These are phyloP conservation scores for Perkinsus olseni DNA, from an alignment of 169 alveolate genomes.

Conservation along the genomic window DNA sequence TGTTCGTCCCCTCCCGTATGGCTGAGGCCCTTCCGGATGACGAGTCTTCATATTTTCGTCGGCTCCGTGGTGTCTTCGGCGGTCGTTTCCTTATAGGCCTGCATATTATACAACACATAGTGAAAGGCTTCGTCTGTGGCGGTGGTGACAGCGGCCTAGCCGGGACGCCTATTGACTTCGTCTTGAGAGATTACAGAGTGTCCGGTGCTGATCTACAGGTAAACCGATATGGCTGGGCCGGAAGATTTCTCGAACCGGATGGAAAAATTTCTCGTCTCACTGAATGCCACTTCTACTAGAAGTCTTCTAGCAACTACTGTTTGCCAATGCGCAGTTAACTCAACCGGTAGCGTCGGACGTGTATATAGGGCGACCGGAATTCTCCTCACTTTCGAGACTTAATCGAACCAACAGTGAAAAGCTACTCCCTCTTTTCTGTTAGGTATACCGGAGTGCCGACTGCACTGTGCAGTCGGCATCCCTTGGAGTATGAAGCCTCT, in stretches of 20 bases:
- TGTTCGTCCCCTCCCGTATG: no score
- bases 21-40: no score
- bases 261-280: no score
- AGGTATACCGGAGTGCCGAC: slow-evolving; percentile 21
- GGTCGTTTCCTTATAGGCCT: background rate
- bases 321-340: no score
- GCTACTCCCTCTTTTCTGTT: background rate
- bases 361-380: background rate
- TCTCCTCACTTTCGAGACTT: background rate
- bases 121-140: slow-evolving; percentile 11
- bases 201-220: background rate
- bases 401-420: background rate
- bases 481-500: slow-evolving; percentile 36
- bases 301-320: no score
- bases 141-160: slow-evolving; percentile 1
- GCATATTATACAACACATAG: background rate
- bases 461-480: slow-evolving; percentile 14
- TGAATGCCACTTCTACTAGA: no score
- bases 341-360: no score
- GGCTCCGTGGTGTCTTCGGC: background rate
- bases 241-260: background rate
- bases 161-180: background rate
- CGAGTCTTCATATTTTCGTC: background rate
- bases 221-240: background rate
- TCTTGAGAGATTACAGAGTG: background rate